A percentile compares a stretch with the other conserved stretches of the same genome.
Conservation (phyloP, 441 rosid genomes). For the Pelargonium citronellum region DNA sequence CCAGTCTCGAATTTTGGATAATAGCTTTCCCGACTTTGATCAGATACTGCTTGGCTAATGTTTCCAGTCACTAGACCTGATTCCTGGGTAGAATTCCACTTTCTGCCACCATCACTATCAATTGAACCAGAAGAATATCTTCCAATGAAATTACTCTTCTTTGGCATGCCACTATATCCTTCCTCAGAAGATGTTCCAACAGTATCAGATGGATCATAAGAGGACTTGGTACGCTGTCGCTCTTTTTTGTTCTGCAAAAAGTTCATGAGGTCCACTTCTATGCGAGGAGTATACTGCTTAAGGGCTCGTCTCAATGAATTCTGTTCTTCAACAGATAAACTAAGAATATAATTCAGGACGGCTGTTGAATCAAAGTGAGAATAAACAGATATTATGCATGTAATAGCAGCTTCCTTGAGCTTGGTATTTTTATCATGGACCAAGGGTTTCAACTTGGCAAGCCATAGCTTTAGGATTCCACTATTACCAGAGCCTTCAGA, state of each 20-base stretch:
- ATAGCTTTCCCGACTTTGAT: constrained; percentile 60
- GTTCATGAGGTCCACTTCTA: constrained; percentile 93
- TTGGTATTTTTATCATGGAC: constrained; percentile 84
- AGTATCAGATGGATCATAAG: constrained; percentile 76
- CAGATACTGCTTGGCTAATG: constrained; percentile 45
- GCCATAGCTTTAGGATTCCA: constrained; percentile 91
- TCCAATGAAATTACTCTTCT: constrained; percentile 66
- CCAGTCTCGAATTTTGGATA: constrained; percentile 57
- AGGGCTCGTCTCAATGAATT: constrained; percentile 87
- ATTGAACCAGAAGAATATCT: constrained; percentile 77
- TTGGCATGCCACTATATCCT: constrained; percentile 59
- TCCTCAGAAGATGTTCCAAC: constrained; percentile 90
- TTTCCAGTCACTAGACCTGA: constrained; percentile 40
- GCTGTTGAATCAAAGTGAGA: constrained; percentile 77
- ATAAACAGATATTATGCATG: constrained; percentile 91
- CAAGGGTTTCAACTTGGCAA: constrained; percentile 80
- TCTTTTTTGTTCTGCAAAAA: constrained; percentile 93
- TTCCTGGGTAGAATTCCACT: constrained; percentile 80
- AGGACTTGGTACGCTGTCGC: constrained; percentile 72
- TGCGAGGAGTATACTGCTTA: constrained; percentile 91
- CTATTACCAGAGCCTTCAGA: constrained; percentile 74
- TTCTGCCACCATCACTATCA: constrained; percentile 78
- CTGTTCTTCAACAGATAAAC: constrained; percentile 95
- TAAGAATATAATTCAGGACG: constrained; percentile 86
- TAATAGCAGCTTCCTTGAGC: constrained; percentile 86